Evolutionary conservation across 192 early-diverging fungal genomes (phyloP).

Genomic region (Dimargaris verticillata): DNA sequence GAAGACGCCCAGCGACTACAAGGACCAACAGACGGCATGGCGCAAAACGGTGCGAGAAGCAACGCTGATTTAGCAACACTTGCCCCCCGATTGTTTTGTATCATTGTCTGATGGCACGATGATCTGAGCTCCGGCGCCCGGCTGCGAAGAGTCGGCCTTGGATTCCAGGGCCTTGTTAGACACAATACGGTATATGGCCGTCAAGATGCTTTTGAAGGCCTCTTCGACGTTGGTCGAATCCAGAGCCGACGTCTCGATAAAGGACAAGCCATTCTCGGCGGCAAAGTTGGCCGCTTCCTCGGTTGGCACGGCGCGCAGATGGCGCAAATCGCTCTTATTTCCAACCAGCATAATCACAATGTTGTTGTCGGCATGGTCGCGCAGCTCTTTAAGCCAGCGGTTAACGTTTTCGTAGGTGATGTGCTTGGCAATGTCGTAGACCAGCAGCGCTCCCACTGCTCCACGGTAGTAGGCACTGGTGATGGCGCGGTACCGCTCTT

Average conservation of each 20-base stretch:
- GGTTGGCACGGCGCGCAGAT: constrained; percentile 87
- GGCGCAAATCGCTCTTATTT: constrained; percentile 97
- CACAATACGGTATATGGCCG: constrained; percentile 86
- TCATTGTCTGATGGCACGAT: constrained; percentile 44
- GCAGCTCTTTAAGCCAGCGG: constrained; percentile 96
- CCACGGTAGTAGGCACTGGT: constrained; percentile 89
- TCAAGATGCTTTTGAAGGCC: constrained; percentile 88
- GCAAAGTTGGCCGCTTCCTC: constrained; percentile 98
- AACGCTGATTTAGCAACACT: constrained; percentile 41
- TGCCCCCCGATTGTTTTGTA: constrained; percentile 34
- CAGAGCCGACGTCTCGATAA: constrained; percentile 97
- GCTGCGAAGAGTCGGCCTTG: constrained; percentile 46
- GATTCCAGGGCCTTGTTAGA: constrained; percentile 91
- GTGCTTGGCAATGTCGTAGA: constrained; percentile 97
- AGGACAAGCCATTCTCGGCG: constrained; percentile 81
- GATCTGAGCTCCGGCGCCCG: constrained; percentile 53
- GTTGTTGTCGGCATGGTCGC: constrained; percentile 92
- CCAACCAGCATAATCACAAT: constrained; percentile 99
- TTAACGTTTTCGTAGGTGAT: constrained; percentile 88
- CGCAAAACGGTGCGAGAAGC: no score
- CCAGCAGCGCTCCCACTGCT: constrained; percentile 89
- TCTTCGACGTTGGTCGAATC: constrained; percentile 93
- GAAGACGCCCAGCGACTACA: no score
- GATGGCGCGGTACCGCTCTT: constrained; percentile 76
- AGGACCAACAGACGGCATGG: no score